Percentiles rank a stretch among this genome's conserved stretches.
Evolutionary conservation across 163 green algal genomes (phyloP).

Genomic region (Volvox carteri): DNA sequence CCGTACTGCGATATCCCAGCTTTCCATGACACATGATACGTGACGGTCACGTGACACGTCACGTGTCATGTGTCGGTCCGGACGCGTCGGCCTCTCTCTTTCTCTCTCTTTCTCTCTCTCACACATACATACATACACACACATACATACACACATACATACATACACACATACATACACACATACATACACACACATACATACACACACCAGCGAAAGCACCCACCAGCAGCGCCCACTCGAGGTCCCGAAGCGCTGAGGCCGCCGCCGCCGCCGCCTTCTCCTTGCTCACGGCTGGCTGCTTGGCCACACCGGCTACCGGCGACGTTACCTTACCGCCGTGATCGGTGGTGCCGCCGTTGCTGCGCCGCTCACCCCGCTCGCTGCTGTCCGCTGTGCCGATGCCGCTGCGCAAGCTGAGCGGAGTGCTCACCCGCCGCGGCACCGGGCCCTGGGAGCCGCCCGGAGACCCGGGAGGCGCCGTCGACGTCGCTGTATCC

Average conservation of each 20-base stretch:
- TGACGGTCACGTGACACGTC: no score
- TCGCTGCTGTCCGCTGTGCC: background rate
- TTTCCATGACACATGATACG: no score
- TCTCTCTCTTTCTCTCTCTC: no score
- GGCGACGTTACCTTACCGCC: background rate
- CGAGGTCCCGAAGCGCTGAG: constrained; percentile 22
- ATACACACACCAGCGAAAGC: no score
- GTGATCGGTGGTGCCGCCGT: background rate
- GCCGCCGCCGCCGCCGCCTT: background rate
- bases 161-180: no score
- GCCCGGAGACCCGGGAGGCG: background rate
- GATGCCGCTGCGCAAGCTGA: background rate
- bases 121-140: no score
- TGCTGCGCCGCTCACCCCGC: background rate
- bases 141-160: no score
- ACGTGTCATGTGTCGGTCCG: no score
- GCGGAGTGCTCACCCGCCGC: background rate
- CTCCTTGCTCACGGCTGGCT: background rate
- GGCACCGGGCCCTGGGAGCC: background rate
- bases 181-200: no score
- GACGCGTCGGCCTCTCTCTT: no score
- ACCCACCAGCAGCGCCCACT: constrained; percentile 37
- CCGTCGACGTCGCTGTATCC: background rate
- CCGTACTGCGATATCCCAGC: no score
- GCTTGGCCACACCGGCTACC: no score